Percentiles rank a stretch among this genome's conserved stretches.
phyloP scores from a whole-genome alignment of 768 basidiomycete genomes.

The Tephrocybe sp. region DNA sequence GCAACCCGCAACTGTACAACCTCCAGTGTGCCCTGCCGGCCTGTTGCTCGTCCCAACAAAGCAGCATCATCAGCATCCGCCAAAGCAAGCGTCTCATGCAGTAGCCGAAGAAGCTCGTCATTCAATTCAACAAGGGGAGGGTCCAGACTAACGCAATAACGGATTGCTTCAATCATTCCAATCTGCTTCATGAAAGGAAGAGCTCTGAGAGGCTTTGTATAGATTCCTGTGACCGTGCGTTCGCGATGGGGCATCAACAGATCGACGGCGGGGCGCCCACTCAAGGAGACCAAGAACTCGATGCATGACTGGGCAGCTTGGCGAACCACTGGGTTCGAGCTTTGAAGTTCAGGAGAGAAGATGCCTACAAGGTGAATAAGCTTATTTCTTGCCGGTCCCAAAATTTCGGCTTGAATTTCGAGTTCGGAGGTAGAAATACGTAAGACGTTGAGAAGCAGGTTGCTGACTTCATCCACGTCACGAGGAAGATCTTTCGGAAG shows the following conservation, averaged over 20 bases:
- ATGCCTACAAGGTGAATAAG: slow-evolving; percentile 73
- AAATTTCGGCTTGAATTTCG: slow-evolving; percentile 43
- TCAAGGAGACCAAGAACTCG: slow-evolving; percentile 70
- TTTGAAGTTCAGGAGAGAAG: slow-evolving; percentile 85
- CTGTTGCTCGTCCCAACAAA: slow-evolving; percentile 68
- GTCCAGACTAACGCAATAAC: slow-evolving; percentile 86
- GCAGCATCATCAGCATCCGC: slow-evolving; percentile 94
- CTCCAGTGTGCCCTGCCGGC: slow-evolving; percentile 76
- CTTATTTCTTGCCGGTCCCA: slow-evolving; percentile 47
- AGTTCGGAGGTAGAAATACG: slow-evolving; percentile 54
- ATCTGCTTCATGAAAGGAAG: slow-evolving; percentile 94
- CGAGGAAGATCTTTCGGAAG: slow-evolving; percentile 87
- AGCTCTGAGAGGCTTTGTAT: slow-evolving; percentile 94
- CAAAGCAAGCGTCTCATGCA: slow-evolving; percentile 91
- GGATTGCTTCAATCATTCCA: slow-evolving; percentile 95
- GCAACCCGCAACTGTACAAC: slow-evolving; percentile 89
- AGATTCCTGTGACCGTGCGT: slow-evolving; percentile 84
- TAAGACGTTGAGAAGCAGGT: slow-evolving; percentile 69
- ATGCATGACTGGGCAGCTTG: slow-evolving; percentile 82
- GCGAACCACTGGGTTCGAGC: slow-evolving; percentile 82
- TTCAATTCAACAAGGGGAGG: slow-evolving; percentile 90
- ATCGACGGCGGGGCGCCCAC: slow-evolving; percentile 67
- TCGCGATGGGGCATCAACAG: slow-evolving; percentile 85
- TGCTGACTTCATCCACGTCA: slow-evolving; percentile 73
- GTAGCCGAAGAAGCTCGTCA: slow-evolving; percentile 85